Conservation (phyloP, 164 flowering plant species). For the Kingdonia uniflora region DNA sequence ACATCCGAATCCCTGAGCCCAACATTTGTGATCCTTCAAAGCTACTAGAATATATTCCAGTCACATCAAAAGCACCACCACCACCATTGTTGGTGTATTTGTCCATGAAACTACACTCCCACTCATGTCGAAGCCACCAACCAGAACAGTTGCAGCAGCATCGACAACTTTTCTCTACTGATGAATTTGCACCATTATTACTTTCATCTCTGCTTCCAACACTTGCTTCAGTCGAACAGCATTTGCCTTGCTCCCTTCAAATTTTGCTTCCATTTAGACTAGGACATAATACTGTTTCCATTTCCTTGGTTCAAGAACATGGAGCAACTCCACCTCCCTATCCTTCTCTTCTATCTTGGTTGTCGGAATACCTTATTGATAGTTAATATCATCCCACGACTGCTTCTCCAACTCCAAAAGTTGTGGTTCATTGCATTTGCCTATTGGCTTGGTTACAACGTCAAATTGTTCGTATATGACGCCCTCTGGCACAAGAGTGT, state of each 20-base stretch:
- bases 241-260: slow-evolving; percentile 16
- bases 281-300: slow-evolving; percentile 30
- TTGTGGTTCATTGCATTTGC: slow-evolving; percentile 16
- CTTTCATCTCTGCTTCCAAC: slow-evolving; percentile 74
- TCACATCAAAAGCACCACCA: slow-evolving; percentile 26
- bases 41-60: slow-evolving; percentile 24
- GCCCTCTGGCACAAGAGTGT: slow-evolving; percentile 8
- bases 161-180: slow-evolving; percentile 99
- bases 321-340: slow-evolving; percentile 26
- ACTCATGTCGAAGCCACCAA: slow-evolving; percentile 43
- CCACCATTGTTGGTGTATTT: slow-evolving; percentile 23
- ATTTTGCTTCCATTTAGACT: slow-evolving; percentile 26
- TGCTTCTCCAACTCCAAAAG: slow-evolving; percentile 23
- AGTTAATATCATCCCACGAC: slow-evolving; percentile 22
- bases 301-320: slow-evolving; percentile 24
- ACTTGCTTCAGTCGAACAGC: slow-evolving; percentile 34
- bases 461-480: slow-evolving; percentile 17
- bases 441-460: slow-evolving; percentile 16
- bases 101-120: slow-evolving; percentile 75
- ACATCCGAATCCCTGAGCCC: slow-evolving; percentile 57
- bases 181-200: slow-evolving; percentile 76
- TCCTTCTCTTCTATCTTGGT: slow-evolving; percentile 41
- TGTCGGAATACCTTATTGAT: slow-evolving; percentile 37
- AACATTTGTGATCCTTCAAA: slow-evolving; percentile 45
- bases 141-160: slow-evolving; percentile 79